Evolutionary conservation across 345 rosid genomes (phyloP).

Genomic region (Gossypium raimondii): DNA sequence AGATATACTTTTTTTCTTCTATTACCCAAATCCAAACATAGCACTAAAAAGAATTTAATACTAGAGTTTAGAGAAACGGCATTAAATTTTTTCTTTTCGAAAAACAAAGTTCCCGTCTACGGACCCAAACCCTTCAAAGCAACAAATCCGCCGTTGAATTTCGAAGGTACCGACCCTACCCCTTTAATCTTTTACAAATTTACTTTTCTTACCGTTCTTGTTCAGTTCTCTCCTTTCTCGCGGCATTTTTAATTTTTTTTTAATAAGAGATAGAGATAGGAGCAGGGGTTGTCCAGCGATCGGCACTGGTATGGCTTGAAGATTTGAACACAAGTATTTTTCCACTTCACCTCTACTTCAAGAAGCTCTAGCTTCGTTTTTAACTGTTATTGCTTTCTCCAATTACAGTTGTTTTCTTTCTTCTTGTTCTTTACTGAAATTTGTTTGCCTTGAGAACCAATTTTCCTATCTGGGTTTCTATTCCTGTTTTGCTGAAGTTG

Average conservation of each 20-base stretch:
- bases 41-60: no score
- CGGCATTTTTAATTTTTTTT: no score
- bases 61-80: not conserved
- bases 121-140: conserved; percentile 1
- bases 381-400: not conserved
- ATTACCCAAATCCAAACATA: no score
- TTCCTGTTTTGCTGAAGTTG: not conserved
- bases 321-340: no score
- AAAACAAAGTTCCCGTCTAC: not conserved
- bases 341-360: no score
- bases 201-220: not conserved
- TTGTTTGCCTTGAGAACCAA: not conserved
- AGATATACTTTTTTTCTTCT: no score
- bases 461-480: not conserved
- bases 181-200: not conserved
- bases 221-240: not conserved
- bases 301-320: no score
- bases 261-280: no score
- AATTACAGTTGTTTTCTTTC: not conserved
- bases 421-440: not conserved
- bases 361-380: not conserved
- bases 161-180: conserved; percentile 2
- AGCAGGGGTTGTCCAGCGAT: no score
- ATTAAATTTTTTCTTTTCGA: not conserved
- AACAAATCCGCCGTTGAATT: not conserved